Base-by-base conservation (phyloP, 495 filamentous ascomycete species). In the Tuber indicum region DNA sequence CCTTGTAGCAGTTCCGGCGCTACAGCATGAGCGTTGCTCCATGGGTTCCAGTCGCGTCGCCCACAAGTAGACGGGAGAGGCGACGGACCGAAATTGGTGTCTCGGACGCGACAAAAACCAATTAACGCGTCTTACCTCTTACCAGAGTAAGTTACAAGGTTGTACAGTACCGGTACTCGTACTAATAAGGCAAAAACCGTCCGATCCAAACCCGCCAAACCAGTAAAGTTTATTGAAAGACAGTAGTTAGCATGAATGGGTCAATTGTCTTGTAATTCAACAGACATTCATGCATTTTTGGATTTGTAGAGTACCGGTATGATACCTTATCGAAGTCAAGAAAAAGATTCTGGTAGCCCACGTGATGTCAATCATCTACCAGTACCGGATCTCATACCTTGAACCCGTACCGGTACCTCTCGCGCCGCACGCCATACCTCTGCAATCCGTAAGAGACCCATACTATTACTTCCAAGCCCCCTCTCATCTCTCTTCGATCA, bases 41-140 rank as follows among this genome's bases (percentile, higher is more conserved):
- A 36, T 7, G 26, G 26, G 58, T 6, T 7, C n/a, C 47, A 8
- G 58, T 66, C 58, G 58, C 58, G 26, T 66, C 2, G 26, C 58
- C 58, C 32, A 32, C 32, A 32, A 32, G 32, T 16, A 26, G 52
- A 58, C 7, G n/a, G n/a, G 58, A 66, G 58, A 66, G 26, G 26
- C 3, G 58, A 19, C 12, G 58, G 12, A 32, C 26, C 1, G 14
- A 19, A 36, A 36, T 36, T 66, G 36, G 3, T 66, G 58, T 36
- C 58, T 36, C 14, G 21, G 36, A 76, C 73, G 42, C 73, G 71
- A 80, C 78, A 74, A 77, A 77, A 79, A 74, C 72, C 46, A 80
- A 80, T 80, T 76, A 80, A 80, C 77, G 71, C 78, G 78, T 76
- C 62, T 52, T 3, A 16, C 52, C 26, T 76, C 62, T 52, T 3